These are phyloP conservation scores for Kodamaea fukazawae DNA, from an alignment of 805 yeast species.

Conservation along the genomic window DNA sequence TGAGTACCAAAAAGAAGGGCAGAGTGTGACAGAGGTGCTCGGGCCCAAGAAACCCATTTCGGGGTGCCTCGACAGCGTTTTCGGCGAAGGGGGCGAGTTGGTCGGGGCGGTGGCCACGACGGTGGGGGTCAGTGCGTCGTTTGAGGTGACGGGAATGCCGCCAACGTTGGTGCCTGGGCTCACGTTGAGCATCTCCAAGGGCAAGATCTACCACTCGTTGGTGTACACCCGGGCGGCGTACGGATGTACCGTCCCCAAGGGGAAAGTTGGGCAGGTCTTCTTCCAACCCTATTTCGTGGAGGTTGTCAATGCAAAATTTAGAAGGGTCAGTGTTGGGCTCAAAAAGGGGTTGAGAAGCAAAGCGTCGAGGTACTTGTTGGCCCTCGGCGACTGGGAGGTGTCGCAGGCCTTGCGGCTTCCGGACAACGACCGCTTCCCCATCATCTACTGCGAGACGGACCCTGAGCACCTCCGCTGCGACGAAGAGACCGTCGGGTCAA, in stretches of 20 bases:
- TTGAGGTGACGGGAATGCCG: no score
- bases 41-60: constrained; percentile 14
- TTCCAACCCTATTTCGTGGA: constrained; percentile 16
- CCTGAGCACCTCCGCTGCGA: constrained; percentile 13
- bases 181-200: no score
- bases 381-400: constrained; percentile 10
- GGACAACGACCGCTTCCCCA: constrained; percentile 12
- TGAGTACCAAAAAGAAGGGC: constrained; percentile 10
- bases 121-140: constrained; percentile 10
- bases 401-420: constrained; percentile 5
- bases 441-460: constrained; percentile 20
- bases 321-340: constrained; percentile 12
- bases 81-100: constrained; percentile 22
- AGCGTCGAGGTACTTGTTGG: constrained; percentile 1
- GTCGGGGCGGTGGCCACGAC: constrained; percentile 14
- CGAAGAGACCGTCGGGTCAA: constrained; percentile 1
- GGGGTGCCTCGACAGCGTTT: constrained; percentile 17
- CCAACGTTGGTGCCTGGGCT: no score
- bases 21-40: background rate
- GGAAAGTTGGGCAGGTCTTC: constrained; percentile 21
- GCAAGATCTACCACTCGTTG: no score
- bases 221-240: constrained; percentile 9
- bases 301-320: constrained; percentile 11
- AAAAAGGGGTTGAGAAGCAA: background rate
- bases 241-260: constrained; percentile 16